Evolutionary conservation across 1,284 basidiomycete species (phyloP).

Genomic region (Puccinia hordei): DNA sequence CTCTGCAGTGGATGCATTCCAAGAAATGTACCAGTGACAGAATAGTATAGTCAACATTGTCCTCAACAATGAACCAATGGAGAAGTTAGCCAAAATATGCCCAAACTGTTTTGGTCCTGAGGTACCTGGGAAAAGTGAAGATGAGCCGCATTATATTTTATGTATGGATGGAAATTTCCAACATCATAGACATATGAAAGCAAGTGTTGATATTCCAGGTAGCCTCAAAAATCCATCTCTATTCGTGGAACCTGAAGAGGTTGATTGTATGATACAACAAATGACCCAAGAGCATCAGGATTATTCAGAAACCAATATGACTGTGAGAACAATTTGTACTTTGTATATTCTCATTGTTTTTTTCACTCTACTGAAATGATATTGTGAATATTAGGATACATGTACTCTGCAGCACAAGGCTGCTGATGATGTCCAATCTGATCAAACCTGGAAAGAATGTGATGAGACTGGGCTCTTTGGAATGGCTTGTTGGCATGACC

Average conservation of each 20-base stretch:
- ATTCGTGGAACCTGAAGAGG: background rate
- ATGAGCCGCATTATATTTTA: constrained; percentile 13
- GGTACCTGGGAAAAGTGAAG: background rate
- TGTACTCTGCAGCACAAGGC: constrained; percentile 28
- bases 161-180: constrained; percentile 31
- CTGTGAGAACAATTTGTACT: background rate
- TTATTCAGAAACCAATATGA: background rate
- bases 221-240: background rate
- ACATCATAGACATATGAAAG: constrained; percentile 10
- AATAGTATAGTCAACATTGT: background rate
- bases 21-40: background rate
- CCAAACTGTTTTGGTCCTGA: constrained; percentile 10
- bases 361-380: background rate
- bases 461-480: constrained; percentile 37
- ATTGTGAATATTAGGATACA: background rate
- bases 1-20: constrained; percentile 12
- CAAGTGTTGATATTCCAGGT: background rate
- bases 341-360: background rate
- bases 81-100: constrained; percentile 6
- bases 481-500: constrained; percentile 32
- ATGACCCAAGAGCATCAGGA: too few species aligned
- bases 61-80: background rate
- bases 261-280: background rate
- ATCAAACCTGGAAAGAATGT: background rate
- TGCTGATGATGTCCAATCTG: background rate